Evolutionary conservation across 768 basidiomycete species (phyloP).

Genomic region (Suillus spraguei): DNA sequence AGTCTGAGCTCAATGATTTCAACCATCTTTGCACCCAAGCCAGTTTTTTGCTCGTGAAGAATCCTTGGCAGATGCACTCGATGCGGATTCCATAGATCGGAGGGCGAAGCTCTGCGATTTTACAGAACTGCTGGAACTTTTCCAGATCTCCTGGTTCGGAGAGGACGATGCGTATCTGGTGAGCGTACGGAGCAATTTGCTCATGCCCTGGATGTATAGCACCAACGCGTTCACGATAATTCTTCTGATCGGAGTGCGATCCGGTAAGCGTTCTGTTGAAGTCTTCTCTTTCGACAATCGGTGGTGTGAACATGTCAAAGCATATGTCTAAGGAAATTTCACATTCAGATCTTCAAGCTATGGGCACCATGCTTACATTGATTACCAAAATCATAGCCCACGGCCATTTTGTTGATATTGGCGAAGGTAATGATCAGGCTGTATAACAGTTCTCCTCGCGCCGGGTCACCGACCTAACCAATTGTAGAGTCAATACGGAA

Average conservation of each 20-base stretch:
- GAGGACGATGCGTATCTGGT: conserved; percentile 67
- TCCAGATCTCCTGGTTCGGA: conserved; percentile 44
- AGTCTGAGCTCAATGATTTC: conserved; percentile 44
- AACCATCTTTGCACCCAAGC: conserved; percentile 47
- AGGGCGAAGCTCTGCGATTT: conserved; percentile 46
- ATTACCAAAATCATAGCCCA: conserved; percentile 60
- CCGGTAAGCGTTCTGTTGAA: conserved; percentile 55
- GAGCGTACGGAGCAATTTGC: conserved; percentile 66
- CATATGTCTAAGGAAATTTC: conserved; percentile 51
- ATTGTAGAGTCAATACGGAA: background rate
- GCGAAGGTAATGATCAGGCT: conserved; percentile 57
- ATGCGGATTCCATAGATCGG: conserved; percentile 40
- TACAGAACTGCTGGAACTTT: conserved; percentile 57
- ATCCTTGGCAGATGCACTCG: conserved; percentile 48
- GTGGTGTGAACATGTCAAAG: conserved; percentile 69
- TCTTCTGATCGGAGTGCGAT: conserved; percentile 37
- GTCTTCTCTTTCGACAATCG: conserved; percentile 59
- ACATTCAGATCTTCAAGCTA: conserved; percentile 17
- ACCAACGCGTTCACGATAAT: conserved; percentile 60
- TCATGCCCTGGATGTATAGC: conserved; percentile 60
- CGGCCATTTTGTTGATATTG: conserved; percentile 60
- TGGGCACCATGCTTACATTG: conserved; percentile 52
- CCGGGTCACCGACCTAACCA: conserved; percentile 59
- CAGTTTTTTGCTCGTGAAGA: conserved; percentile 54
- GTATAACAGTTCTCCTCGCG: conserved; percentile 50